These are phyloP conservation scores for Hemileccinum impolitum DNA, from an alignment of 768 basidiomycete species.

Conservation along the genomic window DNA sequence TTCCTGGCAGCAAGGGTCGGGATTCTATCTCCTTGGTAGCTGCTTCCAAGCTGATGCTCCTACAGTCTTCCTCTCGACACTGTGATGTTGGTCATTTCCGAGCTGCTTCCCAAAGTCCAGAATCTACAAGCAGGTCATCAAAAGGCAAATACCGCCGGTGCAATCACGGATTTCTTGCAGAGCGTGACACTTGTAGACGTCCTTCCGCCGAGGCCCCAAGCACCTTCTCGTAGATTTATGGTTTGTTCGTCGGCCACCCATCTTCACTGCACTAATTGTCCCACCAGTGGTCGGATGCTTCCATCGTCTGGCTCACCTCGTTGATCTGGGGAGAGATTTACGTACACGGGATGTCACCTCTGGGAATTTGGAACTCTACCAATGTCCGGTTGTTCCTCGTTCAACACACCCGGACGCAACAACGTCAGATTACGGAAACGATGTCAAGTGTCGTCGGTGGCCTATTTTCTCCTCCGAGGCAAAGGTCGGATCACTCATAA, in stretches of 20 bases:
- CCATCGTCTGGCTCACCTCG: constrained; percentile 88
- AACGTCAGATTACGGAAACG: constrained; percentile 71
- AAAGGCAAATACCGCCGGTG: constrained; percentile 59
- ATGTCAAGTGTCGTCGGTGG: constrained; percentile 82
- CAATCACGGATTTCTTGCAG: constrained; percentile 73
- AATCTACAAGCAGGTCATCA: constrained; percentile 68
- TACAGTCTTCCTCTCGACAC: constrained; percentile 82
- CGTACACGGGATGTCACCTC: constrained; percentile 80
- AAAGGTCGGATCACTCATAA: constrained; percentile 28
- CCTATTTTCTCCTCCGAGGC: constrained; percentile 48
- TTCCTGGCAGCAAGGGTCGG: constrained; percentile 95
- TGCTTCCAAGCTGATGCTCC: constrained; percentile 7
- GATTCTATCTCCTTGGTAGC: constrained; percentile 1
- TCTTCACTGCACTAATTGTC: constrained; percentile 1
- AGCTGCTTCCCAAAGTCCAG: constrained; percentile 82
- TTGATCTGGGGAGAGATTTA: constrained; percentile 96
- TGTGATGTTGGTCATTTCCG: constrained; percentile 84
- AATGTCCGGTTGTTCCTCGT: constrained; percentile 88
- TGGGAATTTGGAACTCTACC: constrained; percentile 90
- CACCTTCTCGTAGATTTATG: constrained; percentile 71
- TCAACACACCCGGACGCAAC: constrained; percentile 72
- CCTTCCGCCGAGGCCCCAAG: constrained; percentile 65
- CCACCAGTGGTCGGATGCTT: constrained; percentile 85
- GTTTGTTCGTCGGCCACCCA: constrained; percentile 40
- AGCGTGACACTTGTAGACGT: constrained; percentile 66